Evolutionary conservation across 2,329 filamentous ascomycete genomes (phyloP), one percentile per base, ranked within the genome.

Genomic region (Claviceps humidiphila): DNA sequence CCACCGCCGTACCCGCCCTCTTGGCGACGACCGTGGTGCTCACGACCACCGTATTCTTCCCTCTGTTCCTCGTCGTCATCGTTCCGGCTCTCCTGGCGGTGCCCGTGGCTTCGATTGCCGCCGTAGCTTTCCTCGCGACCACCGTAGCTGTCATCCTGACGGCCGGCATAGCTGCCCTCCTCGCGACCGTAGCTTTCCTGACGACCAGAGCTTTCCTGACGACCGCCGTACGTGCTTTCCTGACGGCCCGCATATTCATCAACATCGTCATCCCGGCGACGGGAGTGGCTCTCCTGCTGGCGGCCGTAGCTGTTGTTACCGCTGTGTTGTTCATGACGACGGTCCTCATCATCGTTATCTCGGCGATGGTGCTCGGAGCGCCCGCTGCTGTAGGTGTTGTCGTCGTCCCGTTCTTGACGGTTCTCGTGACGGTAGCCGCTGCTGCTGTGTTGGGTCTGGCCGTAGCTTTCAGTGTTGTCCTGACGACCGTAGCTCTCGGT

Each of bases 151-250:
- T 30, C 26, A 8, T 30, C 2, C 7, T 9, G 26, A 30, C 26
- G 7, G 8, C 26, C 26, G 26, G 26, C 26, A 26, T 30, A 30
- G 30, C 30, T 30, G 26, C 8, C 11, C 30, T 34, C 30, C 30
- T 34, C 30, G 30, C 30, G 30, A 34, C 30, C 26, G 34, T 45
- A 37, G 26, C 41, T 39, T 11, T 50, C 48, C 40, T 44, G 49
- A 4, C 58, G 54, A 26, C 59, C 24, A 24, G 57, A 57, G 47
- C 49, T 57, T 39, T 60, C 53, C 52, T 62, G 56, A 50, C 60
- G 56, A 16, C 71, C 60, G 7, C 76, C 80, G 58, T 82, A 82
- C 47, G 75, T 74, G 57, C 75, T 68, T 20, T 73, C 74, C 9
- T 74, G 74, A 51, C 72, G 78, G 34, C 78, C 80, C 30, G 30